phyloP scores from a whole-genome alignment of 1,284 basidiomycete genomes.

The Rhodotorula sp. region DNA sequence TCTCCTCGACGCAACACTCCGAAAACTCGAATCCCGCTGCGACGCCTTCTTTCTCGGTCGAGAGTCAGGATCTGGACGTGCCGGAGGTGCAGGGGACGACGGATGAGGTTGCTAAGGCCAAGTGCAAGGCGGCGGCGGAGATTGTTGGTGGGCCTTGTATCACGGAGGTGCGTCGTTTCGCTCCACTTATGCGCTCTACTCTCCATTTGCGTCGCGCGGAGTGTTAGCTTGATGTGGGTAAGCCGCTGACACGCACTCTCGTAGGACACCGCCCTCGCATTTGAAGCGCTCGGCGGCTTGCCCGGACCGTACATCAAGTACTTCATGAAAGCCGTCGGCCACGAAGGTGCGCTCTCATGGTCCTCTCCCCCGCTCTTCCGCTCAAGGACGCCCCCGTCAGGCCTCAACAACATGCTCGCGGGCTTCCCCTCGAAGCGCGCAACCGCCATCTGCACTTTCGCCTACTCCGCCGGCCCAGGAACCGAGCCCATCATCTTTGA shows the following conservation, averaged over 20 bases:
- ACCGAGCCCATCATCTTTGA: constrained; percentile 83
- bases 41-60: constrained; percentile 59
- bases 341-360: constrained; percentile 58
- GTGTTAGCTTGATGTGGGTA: background rate
- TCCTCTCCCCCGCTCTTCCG: background rate
- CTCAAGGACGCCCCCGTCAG: constrained; percentile 48
- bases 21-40: background rate
- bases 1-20: constrained; percentile 44
- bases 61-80: constrained; percentile 68
- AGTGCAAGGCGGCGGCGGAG: constrained; percentile 81
- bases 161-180: constrained; percentile 60
- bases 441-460: constrained; percentile 91
- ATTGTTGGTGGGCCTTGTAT: constrained; percentile 79
- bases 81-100: constrained; percentile 94
- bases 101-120: constrained; percentile 82
- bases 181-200: background rate
- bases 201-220: background rate
- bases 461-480: constrained; percentile 78
- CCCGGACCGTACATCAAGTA: constrained; percentile 98
- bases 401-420: constrained; percentile 78
- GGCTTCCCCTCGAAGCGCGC: constrained; percentile 82
- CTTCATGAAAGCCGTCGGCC: constrained; percentile 76
- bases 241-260: background rate
- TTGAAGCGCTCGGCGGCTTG: constrained; percentile 80
- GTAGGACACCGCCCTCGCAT: constrained; percentile 85